Percentiles rank a stretch among this genome's conserved stretches.
Conservation (phyloP, 164 flowering plant species). For the Piper betle region DNA sequence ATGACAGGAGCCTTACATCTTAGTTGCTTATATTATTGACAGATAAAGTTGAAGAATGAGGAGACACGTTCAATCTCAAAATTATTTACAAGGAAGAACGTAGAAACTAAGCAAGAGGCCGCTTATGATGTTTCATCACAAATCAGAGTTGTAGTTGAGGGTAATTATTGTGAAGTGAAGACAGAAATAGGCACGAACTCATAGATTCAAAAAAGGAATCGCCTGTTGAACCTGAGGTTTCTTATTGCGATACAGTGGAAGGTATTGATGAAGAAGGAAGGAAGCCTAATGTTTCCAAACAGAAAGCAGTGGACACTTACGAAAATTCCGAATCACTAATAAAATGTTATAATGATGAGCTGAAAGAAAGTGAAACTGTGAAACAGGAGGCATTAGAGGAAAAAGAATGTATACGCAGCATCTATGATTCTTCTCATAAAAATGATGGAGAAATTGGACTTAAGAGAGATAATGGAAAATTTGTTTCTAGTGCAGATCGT, state of each 20-base stretch:
- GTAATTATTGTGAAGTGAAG: neutral
- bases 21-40: conserved; percentile 1
- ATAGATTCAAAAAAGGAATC: too few relatives aligned
- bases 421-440: conserved; percentile 7
- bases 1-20: neutral
- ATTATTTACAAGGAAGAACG: conserved; percentile 40
- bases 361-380: neutral
- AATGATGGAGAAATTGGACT: conserved; percentile 8
- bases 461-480: conserved; percentile 31
- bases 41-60: conserved; percentile 43
- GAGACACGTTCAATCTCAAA: conserved; percentile 43
- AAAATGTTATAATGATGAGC: neutral
- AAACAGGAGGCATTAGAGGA: neutral
- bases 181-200: neutral
- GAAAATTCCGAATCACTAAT: neutral
- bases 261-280: neutral
- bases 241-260: neutral
- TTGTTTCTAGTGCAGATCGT: conserved; percentile 15
- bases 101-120: conserved; percentile 13
- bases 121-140: neutral
- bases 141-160: neutral
- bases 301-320: neutral
- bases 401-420: conserved; percentile 28
- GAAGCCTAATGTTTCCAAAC: neutral
- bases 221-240: neutral